Percentiles rank a stretch among this genome's conserved stretches.
Evolutionary conservation across 192 early-diverging fungal genomes (phyloP).

Genomic region (Dimargaris xerosporica): DNA sequence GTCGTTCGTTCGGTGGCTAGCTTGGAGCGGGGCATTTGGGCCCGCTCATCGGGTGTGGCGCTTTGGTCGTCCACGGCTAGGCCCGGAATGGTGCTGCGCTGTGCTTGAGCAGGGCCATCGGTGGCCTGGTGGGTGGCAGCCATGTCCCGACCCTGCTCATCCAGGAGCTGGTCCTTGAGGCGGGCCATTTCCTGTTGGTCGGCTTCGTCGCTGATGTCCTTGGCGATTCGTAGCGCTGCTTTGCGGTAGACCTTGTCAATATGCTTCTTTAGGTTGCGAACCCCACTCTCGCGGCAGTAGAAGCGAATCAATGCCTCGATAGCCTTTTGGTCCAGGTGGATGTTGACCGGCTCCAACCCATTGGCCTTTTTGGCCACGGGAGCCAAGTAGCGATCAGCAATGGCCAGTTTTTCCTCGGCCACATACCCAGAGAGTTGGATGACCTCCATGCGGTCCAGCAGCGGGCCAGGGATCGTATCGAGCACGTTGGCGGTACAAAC

Average conservation of each 20-base stretch:
- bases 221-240: slow-evolving; percentile 78
- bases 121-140: background rate
- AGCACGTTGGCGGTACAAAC: slow-evolving; percentile 97
- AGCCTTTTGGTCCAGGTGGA: slow-evolving; percentile 54
- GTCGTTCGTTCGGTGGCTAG: background rate
- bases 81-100: no score
- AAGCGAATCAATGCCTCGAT: slow-evolving; percentile 71
- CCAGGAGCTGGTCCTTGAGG: background rate
- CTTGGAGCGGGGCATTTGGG: slow-evolving; percentile 14
- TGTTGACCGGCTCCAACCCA: slow-evolving; percentile 60
- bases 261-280: slow-evolving; percentile 95
- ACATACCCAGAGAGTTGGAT: slow-evolving; percentile 86
- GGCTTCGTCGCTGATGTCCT: slow-evolving; percentile 28
- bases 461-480: slow-evolving; percentile 93
- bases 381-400: slow-evolving; percentile 81
- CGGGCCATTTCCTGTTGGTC: background rate
- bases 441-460: slow-evolving; percentile 99
- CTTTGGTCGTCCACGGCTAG: background rate
- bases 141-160: background rate
- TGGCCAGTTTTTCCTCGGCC: slow-evolving; percentile 82
- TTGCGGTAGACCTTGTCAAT: slow-evolving; percentile 98
- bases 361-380: slow-evolving; percentile 69
- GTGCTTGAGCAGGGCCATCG: no score
- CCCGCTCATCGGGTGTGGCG: slow-evolving; percentile 12
- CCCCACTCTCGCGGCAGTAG: slow-evolving; percentile 96